These are phyloP conservation scores for Neofusicoccum laricinum DNA, from an alignment of 2,329 filamentous ascomycete genomes.

Conservation along the genomic window DNA sequence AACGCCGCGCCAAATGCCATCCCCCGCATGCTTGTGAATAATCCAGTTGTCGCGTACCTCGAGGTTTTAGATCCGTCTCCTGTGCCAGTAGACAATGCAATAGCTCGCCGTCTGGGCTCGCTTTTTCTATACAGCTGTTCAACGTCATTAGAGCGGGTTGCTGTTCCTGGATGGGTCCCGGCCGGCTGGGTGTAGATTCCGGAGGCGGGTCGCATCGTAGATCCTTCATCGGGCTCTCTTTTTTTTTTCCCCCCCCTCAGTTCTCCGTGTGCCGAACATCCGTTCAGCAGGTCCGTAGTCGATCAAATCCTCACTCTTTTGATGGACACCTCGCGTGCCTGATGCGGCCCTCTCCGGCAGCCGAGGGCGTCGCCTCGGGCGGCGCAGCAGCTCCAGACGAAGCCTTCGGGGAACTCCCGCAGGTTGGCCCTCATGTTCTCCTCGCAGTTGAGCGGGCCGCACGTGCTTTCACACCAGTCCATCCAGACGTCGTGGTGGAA, in stretches of 20 bases:
- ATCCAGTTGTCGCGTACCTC: not conserved
- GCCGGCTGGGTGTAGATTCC: too few species aligned
- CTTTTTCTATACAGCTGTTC: not conserved
- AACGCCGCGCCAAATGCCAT: not conserved
- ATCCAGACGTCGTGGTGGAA: conserved; percentile 2
- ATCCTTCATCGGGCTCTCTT: too few species aligned
- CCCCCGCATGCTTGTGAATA: not conserved
- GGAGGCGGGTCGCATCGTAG: too few species aligned
- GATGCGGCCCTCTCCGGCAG: conserved; percentile 10
- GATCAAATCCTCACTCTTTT: conserved; percentile 8
- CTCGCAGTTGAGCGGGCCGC: not conserved
- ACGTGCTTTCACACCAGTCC: not conserved
- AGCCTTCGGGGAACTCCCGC: not conserved
- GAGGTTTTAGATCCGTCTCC: not conserved
- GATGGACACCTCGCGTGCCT: conserved; percentile 2
- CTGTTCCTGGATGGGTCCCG: not conserved
- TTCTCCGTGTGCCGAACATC: not conserved
- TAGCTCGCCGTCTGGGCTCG: not conserved
- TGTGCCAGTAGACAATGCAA: not conserved
- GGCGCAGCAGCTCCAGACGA: conserved; percentile 10
- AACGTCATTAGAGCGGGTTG: too few species aligned
- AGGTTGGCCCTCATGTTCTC: not conserved
- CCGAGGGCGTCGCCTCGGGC: not conserved
- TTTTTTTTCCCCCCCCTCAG: not conserved
- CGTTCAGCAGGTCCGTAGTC: not conserved